Evolutionary conservation across 2,329 filamentous ascomycete species (phyloP).

Genomic region (Clonostachys solani): DNA sequence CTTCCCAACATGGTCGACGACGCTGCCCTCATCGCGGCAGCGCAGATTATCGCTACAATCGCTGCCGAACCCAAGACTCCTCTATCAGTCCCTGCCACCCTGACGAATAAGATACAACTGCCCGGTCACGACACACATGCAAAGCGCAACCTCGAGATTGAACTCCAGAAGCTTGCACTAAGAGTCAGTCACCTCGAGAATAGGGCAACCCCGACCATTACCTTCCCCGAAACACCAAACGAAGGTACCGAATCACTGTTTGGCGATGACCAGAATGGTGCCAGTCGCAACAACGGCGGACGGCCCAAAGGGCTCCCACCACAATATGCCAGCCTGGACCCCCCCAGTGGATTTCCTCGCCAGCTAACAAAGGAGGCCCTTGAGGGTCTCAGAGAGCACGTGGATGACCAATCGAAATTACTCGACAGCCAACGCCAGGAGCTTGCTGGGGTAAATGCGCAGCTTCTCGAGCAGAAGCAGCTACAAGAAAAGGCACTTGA

Average conservation of each 20-base stretch:
- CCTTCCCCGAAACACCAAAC: slow-evolving; percentile 77
- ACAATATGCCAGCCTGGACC: slow-evolving; percentile 33
- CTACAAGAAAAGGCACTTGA: slow-evolving; percentile 79
- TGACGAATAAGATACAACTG: slow-evolving; percentile 56
- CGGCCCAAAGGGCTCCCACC: slow-evolving; percentile 30
- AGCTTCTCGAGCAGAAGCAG: slow-evolving; percentile 80
- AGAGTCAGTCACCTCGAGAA: slow-evolving; percentile 81
- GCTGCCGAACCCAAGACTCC: slow-evolving; percentile 36
- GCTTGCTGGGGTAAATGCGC: slow-evolving; percentile 79
- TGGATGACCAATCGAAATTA: slow-evolving; percentile 89
- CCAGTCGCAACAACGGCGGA: slow-evolving; percentile 28
- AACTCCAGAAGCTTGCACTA: slow-evolving; percentile 73
- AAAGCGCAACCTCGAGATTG: slow-evolving; percentile 76
- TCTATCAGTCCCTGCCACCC: slow-evolving; percentile 30
- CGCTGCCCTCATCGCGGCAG: slow-evolving; percentile 47
- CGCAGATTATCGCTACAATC: slow-evolving; percentile 48
- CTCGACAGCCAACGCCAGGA: slow-evolving; percentile 84
- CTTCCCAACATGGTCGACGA: slow-evolving; percentile 44
- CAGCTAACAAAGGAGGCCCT: slow-evolving; percentile 78
- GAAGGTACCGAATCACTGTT: slow-evolving; percentile 66
- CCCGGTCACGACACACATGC: slow-evolving; percentile 72
- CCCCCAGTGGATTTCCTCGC: slow-evolving; percentile 28
- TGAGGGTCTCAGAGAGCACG: slow-evolving; percentile 80
- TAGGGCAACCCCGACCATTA: slow-evolving; percentile 59
- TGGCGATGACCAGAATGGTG: slow-evolving; percentile 41